phyloP scores from a whole-genome alignment of 345 rosid species.

The Eucalyptus polyanthemos region DNA sequence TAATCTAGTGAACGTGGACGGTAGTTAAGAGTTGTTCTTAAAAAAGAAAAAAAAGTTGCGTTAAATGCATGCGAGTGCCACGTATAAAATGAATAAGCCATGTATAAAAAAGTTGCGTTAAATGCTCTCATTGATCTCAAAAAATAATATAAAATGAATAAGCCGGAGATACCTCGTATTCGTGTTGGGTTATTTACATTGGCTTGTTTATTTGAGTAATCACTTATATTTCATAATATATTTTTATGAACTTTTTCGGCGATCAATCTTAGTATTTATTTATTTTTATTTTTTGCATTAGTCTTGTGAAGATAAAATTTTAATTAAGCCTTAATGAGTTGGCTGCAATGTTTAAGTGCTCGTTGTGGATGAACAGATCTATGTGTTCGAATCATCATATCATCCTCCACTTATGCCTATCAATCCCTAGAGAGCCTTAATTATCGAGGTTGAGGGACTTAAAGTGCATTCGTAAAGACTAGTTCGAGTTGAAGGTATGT shows the following conservation, averaged over 20 bases:
- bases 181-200: not conserved
- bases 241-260: not conserved
- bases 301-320: not conserved
- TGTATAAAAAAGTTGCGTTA: not conserved
- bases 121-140: not conserved
- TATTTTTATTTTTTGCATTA: not conserved
- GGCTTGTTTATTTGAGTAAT: not conserved
- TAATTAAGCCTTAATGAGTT: not conserved
- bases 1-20: not conserved
- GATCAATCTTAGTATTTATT: not conserved
- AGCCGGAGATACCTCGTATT: not conserved
- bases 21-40: not conserved
- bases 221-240: not conserved
- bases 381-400: not conserved
- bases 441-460: not conserved
- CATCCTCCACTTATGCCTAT: not conserved
- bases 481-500: not conserved
- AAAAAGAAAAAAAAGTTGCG: not conserved
- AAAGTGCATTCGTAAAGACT: not conserved
- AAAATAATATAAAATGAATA: not conserved
- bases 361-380: not conserved
- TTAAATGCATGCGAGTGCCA: not conserved
- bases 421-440: not conserved
- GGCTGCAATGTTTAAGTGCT: not conserved
- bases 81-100: not conserved